Evolutionary conservation across 1,284 basidiomycete genomes (phyloP), one percentile per base, ranked within the genome.

Genomic region (Moesziomyces parantarcticus): DNA sequence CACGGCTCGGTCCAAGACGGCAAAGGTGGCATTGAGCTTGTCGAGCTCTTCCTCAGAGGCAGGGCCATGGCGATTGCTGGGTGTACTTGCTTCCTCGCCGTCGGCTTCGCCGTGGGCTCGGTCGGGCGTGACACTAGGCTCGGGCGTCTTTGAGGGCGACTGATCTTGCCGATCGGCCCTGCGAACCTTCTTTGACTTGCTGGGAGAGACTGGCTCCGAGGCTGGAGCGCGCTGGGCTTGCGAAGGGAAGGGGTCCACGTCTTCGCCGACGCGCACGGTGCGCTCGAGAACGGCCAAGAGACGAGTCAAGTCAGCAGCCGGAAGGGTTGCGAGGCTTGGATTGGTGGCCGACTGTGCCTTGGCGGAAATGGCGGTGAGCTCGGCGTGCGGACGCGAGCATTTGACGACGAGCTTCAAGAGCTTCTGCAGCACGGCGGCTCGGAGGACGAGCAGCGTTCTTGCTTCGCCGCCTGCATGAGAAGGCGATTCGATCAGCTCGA

Each of bases 31-130:
- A 59, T 68, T 58, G 50, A 48, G 40, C 58, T 34, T 57, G 26
- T 58, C 63, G 53, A 65, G 48, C 89, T 87, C 83, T 90, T 91
- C 21, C 85, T 87, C 4, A 90, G 50, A 23, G 9, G 53, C 41
- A 3, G 20, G 50, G 36, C 93, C 78, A 80, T 92, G 92, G 52
- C 87, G 48, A 20, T 49, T 54, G 6, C 25, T 49, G 32, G 42
- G n/a, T 1, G 56, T 13, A 18, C 18, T n/a, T 8, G 36, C 53
- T 5, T 25, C 20, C 4, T 25, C 40, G n/a, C 18, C 36, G 21
- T 40, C 22, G 11, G 14, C 29, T 23, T 47, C 29, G 16, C 32
- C 43, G 21, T 46, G 44, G 5, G 20, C 36, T n/a, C 22, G 7
- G 10, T 46, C 42, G 1, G 58, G 55, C 14, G 55, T 57, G 18